phyloP scores from a whole-genome alignment of 768 basidiomycete genomes.

The Ephemerocybe angulata region DNA sequence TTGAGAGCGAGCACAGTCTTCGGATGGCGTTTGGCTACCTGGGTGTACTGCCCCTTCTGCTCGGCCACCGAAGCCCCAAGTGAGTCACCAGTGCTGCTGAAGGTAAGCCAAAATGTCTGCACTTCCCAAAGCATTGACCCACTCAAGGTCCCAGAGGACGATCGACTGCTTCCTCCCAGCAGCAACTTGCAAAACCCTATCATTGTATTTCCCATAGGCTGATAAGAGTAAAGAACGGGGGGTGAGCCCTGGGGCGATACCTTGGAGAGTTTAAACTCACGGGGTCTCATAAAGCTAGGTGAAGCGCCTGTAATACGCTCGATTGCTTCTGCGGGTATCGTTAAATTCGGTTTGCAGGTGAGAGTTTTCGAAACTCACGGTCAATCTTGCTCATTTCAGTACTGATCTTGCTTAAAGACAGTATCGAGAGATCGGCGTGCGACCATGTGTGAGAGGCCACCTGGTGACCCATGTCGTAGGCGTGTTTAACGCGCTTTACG shows the following conservation, averaged over 20 bases:
- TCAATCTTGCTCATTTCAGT: constrained; percentile 31
- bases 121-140: neutral
- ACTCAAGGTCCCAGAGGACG: constrained; percentile 16
- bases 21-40: neutral
- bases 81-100: constrained; percentile 14
- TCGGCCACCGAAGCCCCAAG: constrained; percentile 3
- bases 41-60: constrained; percentile 13
- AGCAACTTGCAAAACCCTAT: constrained; percentile 11
- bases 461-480: constrained; percentile 27
- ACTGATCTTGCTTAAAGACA: constrained; percentile 29
- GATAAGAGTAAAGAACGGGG: too few species aligned
- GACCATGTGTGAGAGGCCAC: constrained; percentile 33
- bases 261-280: constrained; percentile 21
- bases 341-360: neutral
- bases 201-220: constrained; percentile 14
- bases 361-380: constrained; percentile 17
- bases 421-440: constrained; percentile 34
- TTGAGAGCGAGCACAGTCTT: constrained; percentile 10
- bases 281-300: constrained; percentile 39
- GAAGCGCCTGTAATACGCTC: constrained; percentile 31
- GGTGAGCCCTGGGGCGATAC: neutral
- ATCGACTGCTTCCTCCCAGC: constrained; percentile 6
- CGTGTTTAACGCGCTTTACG: constrained; percentile 19
- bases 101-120: neutral
- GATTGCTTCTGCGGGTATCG: constrained; percentile 30